These are phyloP conservation scores for Fusarium burgessii DNA, from an alignment of 2,329 filamentous ascomycete genomes.

Conservation along the genomic window DNA sequence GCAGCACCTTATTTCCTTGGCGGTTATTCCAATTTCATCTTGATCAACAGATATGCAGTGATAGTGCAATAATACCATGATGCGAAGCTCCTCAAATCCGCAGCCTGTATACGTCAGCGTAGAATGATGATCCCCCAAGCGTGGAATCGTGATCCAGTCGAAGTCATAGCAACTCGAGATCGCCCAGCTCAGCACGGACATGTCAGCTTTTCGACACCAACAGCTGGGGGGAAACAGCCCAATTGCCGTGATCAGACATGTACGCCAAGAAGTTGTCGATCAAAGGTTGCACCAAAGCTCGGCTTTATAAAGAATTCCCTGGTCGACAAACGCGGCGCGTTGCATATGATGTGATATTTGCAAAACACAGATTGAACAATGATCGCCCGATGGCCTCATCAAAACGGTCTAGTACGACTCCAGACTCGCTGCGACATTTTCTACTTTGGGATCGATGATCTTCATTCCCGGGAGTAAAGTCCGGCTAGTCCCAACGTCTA, in stretches of 20 bases:
- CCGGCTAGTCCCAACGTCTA: neutral
- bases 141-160: neutral
- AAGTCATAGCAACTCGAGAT: neutral
- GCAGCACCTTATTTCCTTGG: neutral
- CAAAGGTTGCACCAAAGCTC: constrained; percentile 1
- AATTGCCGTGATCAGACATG: neutral
- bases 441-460: constrained; percentile 5
- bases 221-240: neutral
- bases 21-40: neutral
- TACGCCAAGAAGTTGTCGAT: constrained; percentile 11
- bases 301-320: constrained; percentile 14
- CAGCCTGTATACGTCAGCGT: neutral
- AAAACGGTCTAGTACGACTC: constrained; percentile 17
- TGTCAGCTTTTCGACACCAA: constrained; percentile 11
- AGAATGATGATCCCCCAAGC: neutral
- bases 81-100: neutral
- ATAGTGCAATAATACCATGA: neutral
- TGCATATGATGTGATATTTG: constrained; percentile 17
- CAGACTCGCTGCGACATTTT: constrained; percentile 3
- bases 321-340: neutral
- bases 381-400: constrained; percentile 23
- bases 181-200: neutral
- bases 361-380: neutral
- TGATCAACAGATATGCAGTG: neutral
- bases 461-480: constrained; percentile 18